Evolutionary conservation across 2,329 filamentous ascomycete species (phyloP), one percentile per base, ranked within the genome.

Genomic region (Reticulascus tulasneorum): DNA sequence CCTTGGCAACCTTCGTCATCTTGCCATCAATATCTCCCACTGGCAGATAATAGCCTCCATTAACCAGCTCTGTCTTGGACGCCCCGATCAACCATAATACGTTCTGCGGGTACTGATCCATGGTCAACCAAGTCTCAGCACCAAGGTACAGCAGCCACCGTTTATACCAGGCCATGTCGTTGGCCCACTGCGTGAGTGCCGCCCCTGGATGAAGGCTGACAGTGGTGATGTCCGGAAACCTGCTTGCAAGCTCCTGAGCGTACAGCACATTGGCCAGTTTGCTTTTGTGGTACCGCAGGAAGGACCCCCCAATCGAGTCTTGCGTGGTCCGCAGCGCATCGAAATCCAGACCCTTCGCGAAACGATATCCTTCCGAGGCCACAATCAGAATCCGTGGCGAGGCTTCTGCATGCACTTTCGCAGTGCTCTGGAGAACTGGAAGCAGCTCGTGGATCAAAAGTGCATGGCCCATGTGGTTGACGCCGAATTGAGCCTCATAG

Each of bases 151-250:
- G n/a, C n/a, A n/a, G n/a, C n/a, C n/a, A n/a, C n/a, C n/a, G n/a
- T n/a, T n/a, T n/a, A n/a, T n/a, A n/a, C n/a, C n/a, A n/a, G n/a
- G n/a, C n/a, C n/a, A n/a, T n/a, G n/a, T n/a, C n/a, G n/a, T n/a
- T n/a, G n/a, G n/a, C n/a, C n/a, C n/a, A n/a, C n/a, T n/a, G n/a
- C n/a, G n/a, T n/a, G n/a, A n/a, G n/a, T n/a, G n/a, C 52, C 8
- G 64, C 50, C 3, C 72, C 72, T 0, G 72, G 72, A 35, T 76
- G 72, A 1, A 76, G 47, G 1, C 65, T 62, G 9, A 73, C 58
- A 12, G 62, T 59, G 13, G 55, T 58, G 4, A 71, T 55, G 15
- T 57, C 42, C 0, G 66, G 65, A 35, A 65, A 57, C 2, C 62
- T 62, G 4, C 64, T 58, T 4, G 64, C 65, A 4, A 74, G 44